A percentile compares a stretch with the other conserved stretches of the same genome.
Evolutionary conservation across 345 rosid genomes (phyloP).

Genomic region (Combretum micranthum): DNA sequence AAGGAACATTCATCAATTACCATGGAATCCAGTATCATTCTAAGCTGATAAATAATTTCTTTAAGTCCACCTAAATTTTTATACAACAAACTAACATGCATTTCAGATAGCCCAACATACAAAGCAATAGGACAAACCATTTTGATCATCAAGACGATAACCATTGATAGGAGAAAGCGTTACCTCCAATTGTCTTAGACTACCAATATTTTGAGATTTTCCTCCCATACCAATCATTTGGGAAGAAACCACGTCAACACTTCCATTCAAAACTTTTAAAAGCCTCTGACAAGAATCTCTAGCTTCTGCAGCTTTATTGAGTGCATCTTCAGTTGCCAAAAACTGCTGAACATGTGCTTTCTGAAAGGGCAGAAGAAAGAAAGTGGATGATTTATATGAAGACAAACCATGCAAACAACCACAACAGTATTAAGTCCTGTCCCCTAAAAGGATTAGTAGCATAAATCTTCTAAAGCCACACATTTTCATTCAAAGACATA

Average conservation of each 20-base stretch:
- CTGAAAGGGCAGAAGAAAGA: conserved; percentile 18
- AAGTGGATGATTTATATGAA: no score
- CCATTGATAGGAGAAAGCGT: conserved; percentile 5
- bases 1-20: no score
- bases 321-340: conserved; percentile 90
- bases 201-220: conserved; percentile 56
- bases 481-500: no score
- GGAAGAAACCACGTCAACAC: conserved; percentile 48
- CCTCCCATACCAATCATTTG: conserved; percentile 41
- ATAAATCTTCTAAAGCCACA: no score
- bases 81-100: no score
- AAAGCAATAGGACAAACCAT: not conserved
- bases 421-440: no score
- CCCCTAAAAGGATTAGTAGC: no score
- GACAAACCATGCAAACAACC: no score
- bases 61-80: no score
- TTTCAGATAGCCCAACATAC: no score
- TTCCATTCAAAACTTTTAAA: conserved; percentile 65
- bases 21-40: no score
- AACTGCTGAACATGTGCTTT: conserved; percentile 97
- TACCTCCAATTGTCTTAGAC: conserved; percentile 81
- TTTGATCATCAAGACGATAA: not conserved
- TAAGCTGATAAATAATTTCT: no score
- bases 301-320: conserved; percentile 86
- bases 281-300: conserved; percentile 64